Percentiles rank a stretch among this genome's conserved stretches.
These are phyloP conservation scores for Vitis labrusca DNA, from an alignment of 164 flowering plant genomes.

Conservation along the genomic window DNA sequence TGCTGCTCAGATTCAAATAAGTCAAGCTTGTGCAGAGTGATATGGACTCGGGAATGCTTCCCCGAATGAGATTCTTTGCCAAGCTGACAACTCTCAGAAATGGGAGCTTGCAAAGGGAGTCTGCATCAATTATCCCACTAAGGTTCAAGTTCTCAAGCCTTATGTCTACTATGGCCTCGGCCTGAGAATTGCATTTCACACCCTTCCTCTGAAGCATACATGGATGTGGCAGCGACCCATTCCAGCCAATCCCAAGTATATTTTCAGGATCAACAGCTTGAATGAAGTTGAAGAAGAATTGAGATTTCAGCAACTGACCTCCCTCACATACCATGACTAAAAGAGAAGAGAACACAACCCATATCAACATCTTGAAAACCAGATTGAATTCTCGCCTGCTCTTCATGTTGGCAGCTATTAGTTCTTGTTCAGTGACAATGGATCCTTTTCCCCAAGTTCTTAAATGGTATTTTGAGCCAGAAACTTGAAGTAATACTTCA, in stretches of 20 bases:
- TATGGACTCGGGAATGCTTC: constrained; percentile 34
- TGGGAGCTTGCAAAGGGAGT: constrained; percentile 34
- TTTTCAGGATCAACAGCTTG: constrained; percentile 42
- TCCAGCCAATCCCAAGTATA: constrained; percentile 7
- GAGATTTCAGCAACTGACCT: constrained; percentile 33
- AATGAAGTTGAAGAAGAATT: constrained; percentile 25
- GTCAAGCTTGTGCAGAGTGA: constrained; percentile 30
- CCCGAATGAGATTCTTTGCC: constrained; percentile 32
- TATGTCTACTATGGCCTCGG: constrained; percentile 21
- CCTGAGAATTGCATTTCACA: constrained; percentile 23
- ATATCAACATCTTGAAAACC: constrained; percentile 8
- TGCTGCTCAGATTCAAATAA: constrained; percentile 39
- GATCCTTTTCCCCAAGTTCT: neutral
- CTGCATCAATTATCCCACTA: constrained; percentile 38
- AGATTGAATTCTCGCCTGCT: constrained; percentile 3
- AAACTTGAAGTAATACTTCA: neutral
- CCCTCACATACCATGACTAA: constrained; percentile 9
- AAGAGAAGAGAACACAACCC: constrained; percentile 12
- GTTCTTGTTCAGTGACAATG: neutral
- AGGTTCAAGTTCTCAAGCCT: constrained; percentile 35
- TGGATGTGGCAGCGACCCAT: constrained; percentile 13
- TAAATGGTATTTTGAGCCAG: too few relatives aligned
- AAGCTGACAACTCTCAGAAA: constrained; percentile 26
- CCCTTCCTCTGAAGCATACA: constrained; percentile 23
- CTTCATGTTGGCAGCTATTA: constrained; percentile 2